Evolutionary conservation across 1,284 basidiomycete genomes (phyloP).

Genomic region (Puccinia coronata): DNA sequence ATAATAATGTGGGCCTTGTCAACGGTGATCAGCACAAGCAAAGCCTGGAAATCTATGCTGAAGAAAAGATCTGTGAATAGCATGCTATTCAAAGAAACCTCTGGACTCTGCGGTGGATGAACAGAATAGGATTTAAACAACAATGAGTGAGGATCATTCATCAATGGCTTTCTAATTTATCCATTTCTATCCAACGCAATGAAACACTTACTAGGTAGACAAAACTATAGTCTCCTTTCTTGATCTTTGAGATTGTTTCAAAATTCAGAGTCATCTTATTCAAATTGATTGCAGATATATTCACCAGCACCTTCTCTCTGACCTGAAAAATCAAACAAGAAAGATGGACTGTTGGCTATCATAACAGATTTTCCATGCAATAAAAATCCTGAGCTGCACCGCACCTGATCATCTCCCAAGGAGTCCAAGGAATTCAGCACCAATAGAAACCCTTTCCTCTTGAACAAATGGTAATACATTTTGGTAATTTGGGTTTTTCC

Average conservation of each 20-base stretch:
- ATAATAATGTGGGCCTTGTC: conserved; percentile 4
- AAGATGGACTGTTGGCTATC: no score
- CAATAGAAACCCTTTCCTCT: not conserved
- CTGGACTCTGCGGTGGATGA: not conserved
- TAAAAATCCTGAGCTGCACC: not conserved
- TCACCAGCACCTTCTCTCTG: not conserved
- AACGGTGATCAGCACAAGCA: not conserved
- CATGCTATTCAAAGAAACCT: conserved; percentile 7
- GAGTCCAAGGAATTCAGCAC: conserved; percentile 17
- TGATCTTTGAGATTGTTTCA: not conserved
- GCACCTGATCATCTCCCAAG: conserved; percentile 2
- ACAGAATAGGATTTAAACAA: not conserved
- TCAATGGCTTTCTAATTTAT: no score
- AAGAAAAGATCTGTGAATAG: not conserved
- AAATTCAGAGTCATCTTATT: not conserved
- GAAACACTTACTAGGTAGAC: no score
- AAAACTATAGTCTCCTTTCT: conserved; percentile 4
- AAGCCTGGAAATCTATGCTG: not conserved
- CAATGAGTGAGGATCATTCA: no score
- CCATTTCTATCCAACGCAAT: no score
- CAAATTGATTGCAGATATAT: conserved; percentile 23
- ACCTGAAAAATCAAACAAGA: no score
- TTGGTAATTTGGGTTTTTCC: no score
- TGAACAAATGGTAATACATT: not conserved
- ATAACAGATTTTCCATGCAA: not conserved